Conservation (phyloP, 2,329 filamentous ascomycete species). For the Penicillium hordei region DNA sequence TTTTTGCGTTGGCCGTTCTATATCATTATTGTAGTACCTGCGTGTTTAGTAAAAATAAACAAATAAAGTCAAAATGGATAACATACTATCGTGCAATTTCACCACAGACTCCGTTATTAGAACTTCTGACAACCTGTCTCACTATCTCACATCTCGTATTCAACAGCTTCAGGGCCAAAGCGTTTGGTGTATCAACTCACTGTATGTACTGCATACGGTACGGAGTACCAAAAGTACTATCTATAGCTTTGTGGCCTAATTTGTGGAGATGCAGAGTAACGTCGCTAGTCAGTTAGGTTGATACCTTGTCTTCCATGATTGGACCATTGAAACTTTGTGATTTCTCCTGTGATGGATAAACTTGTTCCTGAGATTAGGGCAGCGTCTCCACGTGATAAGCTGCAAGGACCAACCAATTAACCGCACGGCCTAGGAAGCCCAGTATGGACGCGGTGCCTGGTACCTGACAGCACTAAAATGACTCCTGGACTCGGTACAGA, state of each 20-base stretch:
- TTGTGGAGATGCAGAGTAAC: neutral
- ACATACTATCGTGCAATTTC: neutral
- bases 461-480: neutral
- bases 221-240: neutral
- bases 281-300: neutral
- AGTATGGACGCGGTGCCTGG: neutral
- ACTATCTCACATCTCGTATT: neutral
- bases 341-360: neutral
- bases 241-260: neutral
- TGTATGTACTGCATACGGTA: neutral
- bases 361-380: conserved; percentile 5
- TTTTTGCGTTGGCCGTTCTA: no score
- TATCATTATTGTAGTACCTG: neutral
- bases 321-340: conserved; percentile 1
- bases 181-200: neutral
- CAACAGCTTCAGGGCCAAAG: neutral
- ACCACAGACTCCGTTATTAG: neutral
- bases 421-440: neutral
- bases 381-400: neutral
- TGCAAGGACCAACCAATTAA: neutral
- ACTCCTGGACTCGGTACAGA: neutral
- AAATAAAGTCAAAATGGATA: neutral
- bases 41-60: neutral
- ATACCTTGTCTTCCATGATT: conserved; percentile 3
- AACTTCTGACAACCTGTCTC: neutral